Base-by-base conservation (phyloP, 257 asterid genomes). In the Echium plantagineum region DNA sequence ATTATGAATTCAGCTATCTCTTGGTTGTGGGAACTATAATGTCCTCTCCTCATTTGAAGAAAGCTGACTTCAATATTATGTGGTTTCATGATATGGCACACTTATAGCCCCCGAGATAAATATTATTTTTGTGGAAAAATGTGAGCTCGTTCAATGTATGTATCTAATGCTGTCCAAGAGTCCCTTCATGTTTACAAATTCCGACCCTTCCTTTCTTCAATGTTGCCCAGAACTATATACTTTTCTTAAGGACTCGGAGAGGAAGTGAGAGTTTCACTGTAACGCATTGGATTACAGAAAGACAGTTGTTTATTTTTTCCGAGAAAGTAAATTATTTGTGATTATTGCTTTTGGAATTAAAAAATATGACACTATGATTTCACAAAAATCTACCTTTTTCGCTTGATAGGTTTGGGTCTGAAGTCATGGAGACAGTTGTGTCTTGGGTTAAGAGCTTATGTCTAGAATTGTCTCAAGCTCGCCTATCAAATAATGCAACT, bases 391-490 rank as follows among this genome's bases (percentile, higher is more conserved):
- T 58, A 49, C 18, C 57, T 63, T 28, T 13, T 63, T 10, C 60
- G 32, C 55, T 61, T 67, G 59, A 64, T 71, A 91, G 98, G 97
- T 93, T 93, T 80, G 99, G 99, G 24, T 74, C 89, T 56, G 94
- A 84, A 71, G 97, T 93, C 61, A 86, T 93, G 99, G 97, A 82
- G 78, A 84, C 65, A 72, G 93, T 89, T 48, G 86, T 84, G 63
- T 70, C 85, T 55, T 89, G 99, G 97, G 82, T 95, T 69, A 93
- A 81, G 80, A 73, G 77, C 71, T 67, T 93, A 51, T 89, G 99
- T 80, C 56, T 74, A 62, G 96, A 86, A 68, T 70, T 77, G 75
- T 78, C 82, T 65, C 93, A 77, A 59, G 83, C 78, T 63, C 81
- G 79, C 71, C 71, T 79, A 72, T 76, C 85, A 74, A 84, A 82